Percentiles rank a stretch among this genome's conserved stretches.
phyloP scores from a whole-genome alignment of 2,329 filamentous ascomycete species.

The Colletotrichum lindemuthianum region DNA sequence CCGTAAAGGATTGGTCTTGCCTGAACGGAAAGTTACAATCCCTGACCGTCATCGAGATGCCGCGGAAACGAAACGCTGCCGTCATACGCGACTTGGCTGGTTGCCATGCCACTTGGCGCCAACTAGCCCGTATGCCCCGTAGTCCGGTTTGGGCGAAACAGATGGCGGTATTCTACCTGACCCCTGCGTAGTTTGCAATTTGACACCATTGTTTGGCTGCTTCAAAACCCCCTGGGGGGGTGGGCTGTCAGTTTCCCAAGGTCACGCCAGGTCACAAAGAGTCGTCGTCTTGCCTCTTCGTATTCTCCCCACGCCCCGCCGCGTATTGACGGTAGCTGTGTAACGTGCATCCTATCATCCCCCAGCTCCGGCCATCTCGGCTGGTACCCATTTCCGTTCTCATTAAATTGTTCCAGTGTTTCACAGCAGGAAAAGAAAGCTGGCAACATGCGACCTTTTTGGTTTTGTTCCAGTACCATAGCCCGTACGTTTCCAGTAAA shows the following conservation, averaged over 20 bases:
- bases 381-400: neutral
- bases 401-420: slow-evolving; percentile 3
- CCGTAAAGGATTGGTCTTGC: no score
- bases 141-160: neutral
- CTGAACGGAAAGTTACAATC: no score
- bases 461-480: no score
- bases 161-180: neutral
- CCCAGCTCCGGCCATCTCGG: slow-evolving; percentile 10
- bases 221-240: no score
- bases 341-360: no score
- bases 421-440: slow-evolving; percentile 25
- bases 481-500: no score
- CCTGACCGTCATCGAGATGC: neutral
- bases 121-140: neutral
- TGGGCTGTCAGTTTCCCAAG: no score
- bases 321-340: no score
- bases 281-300: no score
- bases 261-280: no score
- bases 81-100: slow-evolving; percentile 3
- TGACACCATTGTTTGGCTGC: no score
- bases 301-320: no score
- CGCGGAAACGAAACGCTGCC: neutral
- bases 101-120: slow-evolving; percentile 1
- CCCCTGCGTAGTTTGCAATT: neutral
- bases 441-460: neutral